Conservation (phyloP, 192 early-diverging fungal genomes). For the Funneliformis geosporum region DNA sequence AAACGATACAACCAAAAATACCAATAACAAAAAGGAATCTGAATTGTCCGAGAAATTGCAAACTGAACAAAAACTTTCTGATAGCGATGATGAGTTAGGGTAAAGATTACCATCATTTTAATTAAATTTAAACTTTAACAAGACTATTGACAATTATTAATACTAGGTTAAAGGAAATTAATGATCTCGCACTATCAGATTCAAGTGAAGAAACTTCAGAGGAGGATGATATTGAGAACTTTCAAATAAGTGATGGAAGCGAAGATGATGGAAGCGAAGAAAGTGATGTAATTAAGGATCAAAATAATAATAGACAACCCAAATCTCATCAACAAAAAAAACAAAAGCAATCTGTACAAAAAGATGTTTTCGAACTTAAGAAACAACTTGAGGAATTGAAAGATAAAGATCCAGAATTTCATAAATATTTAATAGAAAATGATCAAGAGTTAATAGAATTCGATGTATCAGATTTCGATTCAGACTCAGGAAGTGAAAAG, state of each 20-base stretch:
- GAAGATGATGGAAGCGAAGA: conserved; percentile 47
- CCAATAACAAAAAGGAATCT: neutral
- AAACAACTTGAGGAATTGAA: conserved; percentile 82
- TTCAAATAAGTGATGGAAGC: conserved; percentile 6
- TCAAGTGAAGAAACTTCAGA: neutral
- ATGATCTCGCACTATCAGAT: neutral
- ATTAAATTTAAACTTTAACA: neutral
- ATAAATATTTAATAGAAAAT: conserved; percentile 87
- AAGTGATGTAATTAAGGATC: conserved; percentile 58
- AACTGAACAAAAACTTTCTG: neutral
- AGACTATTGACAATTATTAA: neutral
- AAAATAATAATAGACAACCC: conserved; percentile 45
- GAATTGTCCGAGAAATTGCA: neutral
- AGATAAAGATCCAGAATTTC: conserved; percentile 88
- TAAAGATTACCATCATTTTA: neutral
- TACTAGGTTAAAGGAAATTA: neutral
- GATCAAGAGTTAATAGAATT: conserved; percentile 83
- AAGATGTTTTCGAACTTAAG: conserved; percentile 66
- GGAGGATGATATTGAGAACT: conserved; percentile 21
- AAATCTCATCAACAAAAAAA: conserved; percentile 40
- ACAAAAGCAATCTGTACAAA: conserved; percentile 37
- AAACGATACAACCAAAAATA: conserved; percentile 31
- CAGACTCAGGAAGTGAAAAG: conserved; percentile 37
- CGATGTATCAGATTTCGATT: conserved; percentile 53
- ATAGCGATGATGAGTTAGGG: neutral